Percentiles rank a stretch among this genome's conserved stretches.
Evolutionary conservation across 208 protist species (phyloP).

Genomic region (Leptomonas pyrrhocoris): DNA sequence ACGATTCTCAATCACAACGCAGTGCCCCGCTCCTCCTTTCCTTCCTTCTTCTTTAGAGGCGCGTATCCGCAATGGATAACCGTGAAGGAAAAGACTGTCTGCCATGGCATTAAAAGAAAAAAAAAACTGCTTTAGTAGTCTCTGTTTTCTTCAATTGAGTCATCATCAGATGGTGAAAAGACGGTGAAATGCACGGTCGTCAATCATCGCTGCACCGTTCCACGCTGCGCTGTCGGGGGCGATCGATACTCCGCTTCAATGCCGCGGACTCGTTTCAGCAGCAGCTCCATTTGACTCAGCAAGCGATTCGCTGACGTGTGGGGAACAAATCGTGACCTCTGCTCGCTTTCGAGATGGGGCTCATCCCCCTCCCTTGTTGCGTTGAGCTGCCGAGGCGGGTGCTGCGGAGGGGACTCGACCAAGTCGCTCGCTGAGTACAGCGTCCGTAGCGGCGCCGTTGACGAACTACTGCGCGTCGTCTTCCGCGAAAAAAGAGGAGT

Average conservation of each 20-base stretch:
- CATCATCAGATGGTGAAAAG: too few species aligned
- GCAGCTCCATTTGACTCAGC: constrained; percentile 30
- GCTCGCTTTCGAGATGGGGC: neutral
- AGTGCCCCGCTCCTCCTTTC: too few species aligned
- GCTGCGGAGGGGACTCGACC: constrained; percentile 15
- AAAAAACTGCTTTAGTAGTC: neutral
- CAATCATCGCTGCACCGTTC: neutral
- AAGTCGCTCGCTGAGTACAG: neutral
- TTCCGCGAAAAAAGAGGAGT: constrained; percentile 17
- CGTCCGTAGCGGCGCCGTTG: neutral
- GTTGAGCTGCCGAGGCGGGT: neutral
- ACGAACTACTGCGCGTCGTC: neutral
- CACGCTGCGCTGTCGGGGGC: neutral
- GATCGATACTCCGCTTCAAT: constrained; percentile 17
- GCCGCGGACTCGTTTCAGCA: constrained; percentile 23
- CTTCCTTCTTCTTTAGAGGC: too few species aligned
- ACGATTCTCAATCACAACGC: too few species aligned
- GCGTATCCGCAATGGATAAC: too few species aligned
- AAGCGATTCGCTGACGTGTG: constrained; percentile 3
- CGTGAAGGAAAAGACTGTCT: too few species aligned
- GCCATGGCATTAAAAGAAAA: neutral
- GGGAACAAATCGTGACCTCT: neutral
- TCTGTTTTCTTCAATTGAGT: too few species aligned
- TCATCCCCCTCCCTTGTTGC: neutral
- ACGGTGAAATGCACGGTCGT: neutral